phyloP scores from a whole-genome alignment of 2,329 filamentous ascomycete species.

The Dactylellina drechsleri region DNA sequence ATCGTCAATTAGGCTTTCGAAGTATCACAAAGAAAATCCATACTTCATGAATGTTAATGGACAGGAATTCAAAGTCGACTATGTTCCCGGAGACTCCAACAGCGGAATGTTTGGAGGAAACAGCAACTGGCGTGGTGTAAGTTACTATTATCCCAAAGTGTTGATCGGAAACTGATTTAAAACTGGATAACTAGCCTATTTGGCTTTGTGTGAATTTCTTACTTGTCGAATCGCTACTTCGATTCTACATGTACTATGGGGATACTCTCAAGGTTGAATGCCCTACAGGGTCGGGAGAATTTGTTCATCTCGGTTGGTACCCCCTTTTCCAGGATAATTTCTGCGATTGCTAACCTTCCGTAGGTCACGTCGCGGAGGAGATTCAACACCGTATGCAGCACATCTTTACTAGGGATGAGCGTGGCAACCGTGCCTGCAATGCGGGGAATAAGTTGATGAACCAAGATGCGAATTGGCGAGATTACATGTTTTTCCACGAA shows the following conservation, averaged over 20 bases:
- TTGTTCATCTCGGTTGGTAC: constrained; percentile 81
- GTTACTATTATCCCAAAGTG: constrained; percentile 19
- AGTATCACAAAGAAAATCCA: constrained; percentile 87
- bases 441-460: constrained; percentile 84
- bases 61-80: constrained; percentile 85
- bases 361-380: constrained; percentile 83
- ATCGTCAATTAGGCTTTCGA: constrained; percentile 71
- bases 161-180: not conserved
- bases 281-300: constrained; percentile 89
- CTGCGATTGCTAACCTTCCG: too few relatives aligned
- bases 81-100: constrained; percentile 95
- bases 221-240: constrained; percentile 89
- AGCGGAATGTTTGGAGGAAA: constrained; percentile 95
- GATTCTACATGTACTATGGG: constrained; percentile 97
- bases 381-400: constrained; percentile 94
- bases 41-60: constrained; percentile 97
- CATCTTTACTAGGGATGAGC: constrained; percentile 83
- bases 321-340: too few relatives aligned
- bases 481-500: constrained; percentile 94
- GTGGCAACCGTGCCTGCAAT: constrained; percentile 89
- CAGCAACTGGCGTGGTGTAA: constrained; percentile 88
- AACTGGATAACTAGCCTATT: constrained; percentile 69
- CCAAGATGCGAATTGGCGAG: constrained; percentile 92
- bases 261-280: constrained; percentile 89
- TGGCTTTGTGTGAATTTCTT: constrained; percentile 98